Conservation (phyloP, 257 asterid genomes). For the Nicotiana noctiflora region DNA sequence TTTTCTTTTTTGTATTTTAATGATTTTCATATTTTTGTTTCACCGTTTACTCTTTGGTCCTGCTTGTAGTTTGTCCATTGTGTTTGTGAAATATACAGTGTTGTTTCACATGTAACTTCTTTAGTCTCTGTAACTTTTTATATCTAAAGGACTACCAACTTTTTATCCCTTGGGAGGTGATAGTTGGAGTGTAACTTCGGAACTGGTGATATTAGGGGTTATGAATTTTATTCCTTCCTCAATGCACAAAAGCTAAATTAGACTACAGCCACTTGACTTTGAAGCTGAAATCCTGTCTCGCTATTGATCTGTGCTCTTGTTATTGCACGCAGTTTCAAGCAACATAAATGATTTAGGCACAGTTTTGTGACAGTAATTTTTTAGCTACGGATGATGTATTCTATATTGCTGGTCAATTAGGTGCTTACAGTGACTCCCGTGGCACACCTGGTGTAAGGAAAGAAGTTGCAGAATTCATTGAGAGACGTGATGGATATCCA, state of each 20-base stretch:
- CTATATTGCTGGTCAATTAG: slow-evolving; percentile 34
- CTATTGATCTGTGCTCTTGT: neutral
- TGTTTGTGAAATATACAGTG: neutral
- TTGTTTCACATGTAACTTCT: neutral
- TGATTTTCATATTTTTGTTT: neutral
- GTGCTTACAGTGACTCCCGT: slow-evolving; percentile 98
- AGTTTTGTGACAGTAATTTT: neutral
- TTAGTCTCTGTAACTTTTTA: neutral
- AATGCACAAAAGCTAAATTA: neutral
- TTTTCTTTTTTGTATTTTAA: neutral
- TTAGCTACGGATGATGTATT: slow-evolving; percentile 3
- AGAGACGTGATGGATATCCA: slow-evolving; percentile 98
- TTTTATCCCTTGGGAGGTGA: neutral
- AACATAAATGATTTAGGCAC: neutral
- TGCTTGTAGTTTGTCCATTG: neutral
- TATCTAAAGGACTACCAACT: neutral
- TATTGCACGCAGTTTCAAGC: neutral
- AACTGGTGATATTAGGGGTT: neutral
- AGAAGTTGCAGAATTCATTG: slow-evolving; percentile 91
- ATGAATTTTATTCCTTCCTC: neutral
- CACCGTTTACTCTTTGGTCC: neutral
- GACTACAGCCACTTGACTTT: neutral
- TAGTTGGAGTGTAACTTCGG: neutral
- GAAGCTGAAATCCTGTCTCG: neutral
- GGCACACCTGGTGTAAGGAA: slow-evolving; percentile 93